These are phyloP conservation scores for Cutaneotrichosporon cavernicola DNA, from an alignment of 1,284 basidiomycete species.

Conservation along the genomic window DNA sequence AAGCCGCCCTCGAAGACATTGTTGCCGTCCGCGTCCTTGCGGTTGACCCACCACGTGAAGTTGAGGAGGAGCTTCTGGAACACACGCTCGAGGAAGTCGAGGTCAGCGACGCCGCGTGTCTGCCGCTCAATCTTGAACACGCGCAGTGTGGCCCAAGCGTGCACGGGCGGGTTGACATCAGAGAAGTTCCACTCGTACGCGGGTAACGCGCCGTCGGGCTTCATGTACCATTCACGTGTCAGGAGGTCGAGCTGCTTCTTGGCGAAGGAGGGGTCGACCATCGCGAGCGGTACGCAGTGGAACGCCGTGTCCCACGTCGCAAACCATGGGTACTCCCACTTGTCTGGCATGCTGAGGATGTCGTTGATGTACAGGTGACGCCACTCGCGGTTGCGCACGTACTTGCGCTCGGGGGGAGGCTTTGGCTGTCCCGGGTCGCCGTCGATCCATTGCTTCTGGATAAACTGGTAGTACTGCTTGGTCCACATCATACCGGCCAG, in stretches of 20 bases:
- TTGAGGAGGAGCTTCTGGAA: conserved; percentile 93
- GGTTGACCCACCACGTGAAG: conserved; percentile 99
- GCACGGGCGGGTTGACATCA: conserved; percentile 95
- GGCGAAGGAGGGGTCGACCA: conserved; percentile 90
- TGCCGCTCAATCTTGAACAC: conserved; percentile 99
- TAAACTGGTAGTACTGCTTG: conserved; percentile 94
- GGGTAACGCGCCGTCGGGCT: conserved; percentile 95
- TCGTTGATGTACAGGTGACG: conserved; percentile 92
- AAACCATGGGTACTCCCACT: conserved; percentile 99
- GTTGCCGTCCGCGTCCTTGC: conserved; percentile 90
- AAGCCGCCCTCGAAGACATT: conserved; percentile 99
- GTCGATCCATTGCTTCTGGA: conserved; percentile 92
- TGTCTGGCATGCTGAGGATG: conserved; percentile 97
- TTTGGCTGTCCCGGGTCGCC: conserved; percentile 93
- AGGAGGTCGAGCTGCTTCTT: conserved; percentile 96
- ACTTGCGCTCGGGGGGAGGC: conserved; percentile 85
- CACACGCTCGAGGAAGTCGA: conserved; percentile 91
- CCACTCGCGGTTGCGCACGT: conserved; percentile 88
- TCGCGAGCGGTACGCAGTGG: conserved; percentile 94
- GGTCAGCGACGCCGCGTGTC: conserved; percentile 83
- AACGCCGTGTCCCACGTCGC: conserved; percentile 95
- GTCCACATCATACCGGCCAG: conserved; percentile 98
- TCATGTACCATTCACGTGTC: conserved; percentile 97
- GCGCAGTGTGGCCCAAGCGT: conserved; percentile 96
- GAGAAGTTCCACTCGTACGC: conserved; percentile 99